A percentile compares a stretch with the other conserved stretches of the same genome.
Evolutionary conservation across 1,284 basidiomycete species (phyloP).

Genomic region (Acaromyces ingoldii): DNA sequence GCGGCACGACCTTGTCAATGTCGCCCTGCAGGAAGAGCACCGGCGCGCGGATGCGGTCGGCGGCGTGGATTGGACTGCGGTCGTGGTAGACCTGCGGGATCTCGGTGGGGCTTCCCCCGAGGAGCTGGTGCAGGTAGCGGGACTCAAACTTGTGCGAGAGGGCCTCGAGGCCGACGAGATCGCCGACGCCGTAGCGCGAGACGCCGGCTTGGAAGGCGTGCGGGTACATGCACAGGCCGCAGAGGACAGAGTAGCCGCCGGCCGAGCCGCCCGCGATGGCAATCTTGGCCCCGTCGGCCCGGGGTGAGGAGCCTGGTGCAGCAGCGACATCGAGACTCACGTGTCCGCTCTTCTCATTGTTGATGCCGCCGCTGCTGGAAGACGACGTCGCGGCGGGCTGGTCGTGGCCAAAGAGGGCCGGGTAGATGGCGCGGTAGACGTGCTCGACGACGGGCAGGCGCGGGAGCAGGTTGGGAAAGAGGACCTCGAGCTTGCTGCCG

Average conservation of each 20-base stretch:
- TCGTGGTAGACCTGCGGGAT: slow-evolving; percentile 57
- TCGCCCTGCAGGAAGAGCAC: slow-evolving; percentile 60
- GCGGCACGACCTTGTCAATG: slow-evolving; percentile 60
- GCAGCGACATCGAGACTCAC: background rate
- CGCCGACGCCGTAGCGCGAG: slow-evolving; percentile 60
- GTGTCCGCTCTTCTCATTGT: background rate
- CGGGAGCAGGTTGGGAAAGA: slow-evolving; percentile 25
- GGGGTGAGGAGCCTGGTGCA: background rate
- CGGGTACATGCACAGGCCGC: slow-evolving; percentile 52
- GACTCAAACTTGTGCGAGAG: slow-evolving; percentile 67
- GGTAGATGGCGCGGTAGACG: slow-evolving; percentile 18
- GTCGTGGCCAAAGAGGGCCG: slow-evolving; percentile 12
- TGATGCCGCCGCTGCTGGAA: background rate
- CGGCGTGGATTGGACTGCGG: slow-evolving; percentile 58
- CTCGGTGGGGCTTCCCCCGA: slow-evolving; percentile 59
- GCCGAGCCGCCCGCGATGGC: slow-evolving; percentile 9
- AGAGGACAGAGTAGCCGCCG: slow-evolving; percentile 22
- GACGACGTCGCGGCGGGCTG: background rate
- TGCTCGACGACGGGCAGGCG: slow-evolving; percentile 14
- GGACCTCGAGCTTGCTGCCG: slow-evolving; percentile 11
- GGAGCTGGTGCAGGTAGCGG: slow-evolving; percentile 57
- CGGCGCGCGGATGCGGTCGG: slow-evolving; percentile 57
- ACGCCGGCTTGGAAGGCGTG: slow-evolving; percentile 54
- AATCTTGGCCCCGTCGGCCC: slow-evolving; percentile 8
- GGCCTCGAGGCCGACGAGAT: slow-evolving; percentile 56